Conservation (phyloP, 1,139 yeast genomes). For the Suhomyces panamericanus region DNA sequence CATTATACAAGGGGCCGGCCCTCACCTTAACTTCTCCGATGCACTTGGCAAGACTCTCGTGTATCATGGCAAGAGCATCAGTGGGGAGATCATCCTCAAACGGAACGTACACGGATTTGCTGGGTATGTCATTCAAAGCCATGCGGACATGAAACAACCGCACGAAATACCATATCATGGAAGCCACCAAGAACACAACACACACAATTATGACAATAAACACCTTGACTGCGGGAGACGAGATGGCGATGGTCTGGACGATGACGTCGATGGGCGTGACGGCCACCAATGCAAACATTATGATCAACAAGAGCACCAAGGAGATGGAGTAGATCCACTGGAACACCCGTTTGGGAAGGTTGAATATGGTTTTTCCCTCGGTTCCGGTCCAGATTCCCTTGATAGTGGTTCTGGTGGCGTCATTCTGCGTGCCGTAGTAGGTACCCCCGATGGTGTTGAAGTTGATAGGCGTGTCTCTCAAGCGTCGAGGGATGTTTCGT, state of each 20-base stretch:
- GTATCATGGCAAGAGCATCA: constrained; percentile 39
- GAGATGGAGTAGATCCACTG: constrained; percentile 59
- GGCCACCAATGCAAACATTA: constrained; percentile 49
- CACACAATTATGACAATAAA: constrained; percentile 76
- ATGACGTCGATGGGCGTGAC: constrained; percentile 78
- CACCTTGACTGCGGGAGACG: constrained; percentile 62
- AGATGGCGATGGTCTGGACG: constrained; percentile 58
- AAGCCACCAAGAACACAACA: constrained; percentile 55
- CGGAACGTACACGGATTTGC: constrained; percentile 63
- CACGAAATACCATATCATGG: constrained; percentile 47
- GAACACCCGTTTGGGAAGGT: constrained; percentile 40
- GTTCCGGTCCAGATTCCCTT: constrained; percentile 8
- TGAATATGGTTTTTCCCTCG: constrained; percentile 16
- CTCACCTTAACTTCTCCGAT: constrained; percentile 40
- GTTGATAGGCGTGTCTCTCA: background rate
- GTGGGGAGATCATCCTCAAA: constrained; percentile 63
- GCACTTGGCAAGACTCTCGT: constrained; percentile 46
- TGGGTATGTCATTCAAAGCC: constrained; percentile 73
- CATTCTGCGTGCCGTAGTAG: background rate
- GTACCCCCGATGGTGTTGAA: background rate
- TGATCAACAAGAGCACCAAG: constrained; percentile 47
- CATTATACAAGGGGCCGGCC: constrained; percentile 51
- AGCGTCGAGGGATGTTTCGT: constrained; percentile 2
- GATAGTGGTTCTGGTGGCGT: constrained; percentile 5
- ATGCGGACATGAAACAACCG: constrained; percentile 61